Evolutionary conservation across 805 yeast genomes (phyloP).

Genomic region (Metschnikowia hibisci): DNA sequence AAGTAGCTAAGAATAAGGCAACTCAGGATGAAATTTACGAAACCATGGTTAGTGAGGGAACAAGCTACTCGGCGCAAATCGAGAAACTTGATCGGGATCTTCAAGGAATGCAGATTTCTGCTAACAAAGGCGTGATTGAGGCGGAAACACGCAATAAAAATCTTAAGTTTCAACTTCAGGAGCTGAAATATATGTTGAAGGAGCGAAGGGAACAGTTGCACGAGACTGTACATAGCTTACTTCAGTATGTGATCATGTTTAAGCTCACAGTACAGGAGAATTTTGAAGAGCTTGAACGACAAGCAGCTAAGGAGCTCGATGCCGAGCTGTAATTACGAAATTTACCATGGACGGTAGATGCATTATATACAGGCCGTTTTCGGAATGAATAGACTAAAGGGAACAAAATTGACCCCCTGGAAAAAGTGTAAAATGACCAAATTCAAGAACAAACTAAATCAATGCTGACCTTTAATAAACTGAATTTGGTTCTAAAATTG

Average conservation of each 20-base stretch:
- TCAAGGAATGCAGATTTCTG: conserved; percentile 42
- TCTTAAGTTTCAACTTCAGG: conserved; percentile 50
- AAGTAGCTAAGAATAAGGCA: conserved; percentile 47
- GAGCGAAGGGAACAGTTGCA: conserved; percentile 47
- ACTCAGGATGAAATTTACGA: conserved; percentile 55
- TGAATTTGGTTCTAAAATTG: too few species aligned
- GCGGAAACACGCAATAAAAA: conserved; percentile 46
- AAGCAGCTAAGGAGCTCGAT: conserved; percentile 39
- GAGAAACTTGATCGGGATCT: conserved; percentile 61
- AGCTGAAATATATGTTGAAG: conserved; percentile 43
- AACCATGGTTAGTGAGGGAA: conserved; percentile 49
- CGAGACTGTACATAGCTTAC: conserved; percentile 51
- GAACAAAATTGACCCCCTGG: too few species aligned
- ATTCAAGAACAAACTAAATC: too few species aligned
- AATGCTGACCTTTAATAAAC: too few species aligned
- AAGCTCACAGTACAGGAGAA: conserved; percentile 64
- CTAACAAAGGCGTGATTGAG: conserved; percentile 48
- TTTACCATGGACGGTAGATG: too few species aligned
- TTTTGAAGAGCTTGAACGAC: conserved; percentile 54
- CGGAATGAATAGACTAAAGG: too few species aligned
- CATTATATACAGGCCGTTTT: too few species aligned
- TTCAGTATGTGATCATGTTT: conserved; percentile 59
- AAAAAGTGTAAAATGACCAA: too few species aligned
- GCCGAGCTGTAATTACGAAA: conserved; percentile 1
- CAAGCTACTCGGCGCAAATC: conserved; percentile 56